Evolutionary conservation across 75 land plant genomes (phyloP).

Genomic region (Azolla pinnata): DNA sequence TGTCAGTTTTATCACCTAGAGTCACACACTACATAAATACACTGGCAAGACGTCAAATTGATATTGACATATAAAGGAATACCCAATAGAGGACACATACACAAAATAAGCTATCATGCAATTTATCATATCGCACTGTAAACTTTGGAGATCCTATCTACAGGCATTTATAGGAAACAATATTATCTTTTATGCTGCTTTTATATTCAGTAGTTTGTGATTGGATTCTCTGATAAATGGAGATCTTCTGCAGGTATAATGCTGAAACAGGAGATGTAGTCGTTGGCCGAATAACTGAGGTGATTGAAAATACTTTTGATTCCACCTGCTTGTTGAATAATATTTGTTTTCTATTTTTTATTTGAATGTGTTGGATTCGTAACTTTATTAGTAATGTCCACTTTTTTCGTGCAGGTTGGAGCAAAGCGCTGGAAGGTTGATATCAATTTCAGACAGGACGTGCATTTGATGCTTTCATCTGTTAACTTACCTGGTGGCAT

Average conservation of each 20-base stretch:
- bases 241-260: conserved; percentile 67
- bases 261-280: conserved; percentile 88
- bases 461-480: conserved; percentile 88
- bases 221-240: neutral
- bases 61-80: too few relatives aligned
- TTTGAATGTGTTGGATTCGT: neutral
- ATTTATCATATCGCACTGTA: too few relatives aligned
- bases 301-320: conserved; percentile 7
- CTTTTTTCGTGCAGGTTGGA: conserved; percentile 39
- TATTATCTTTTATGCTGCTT: too few relatives aligned
- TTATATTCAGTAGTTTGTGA: too few relatives aligned
- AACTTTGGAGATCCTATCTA: too few relatives aligned
- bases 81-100: too few relatives aligned
- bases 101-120: too few relatives aligned
- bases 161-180: too few relatives aligned
- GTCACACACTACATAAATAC: too few relatives aligned
- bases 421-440: conserved; percentile 87
- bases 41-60: too few relatives aligned
- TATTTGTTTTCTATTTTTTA: conserved; percentile 1
- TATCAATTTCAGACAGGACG: conserved; percentile 73
- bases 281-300: conserved; percentile 89
- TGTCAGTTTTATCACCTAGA: too few relatives aligned
- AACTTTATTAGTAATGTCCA: neutral
- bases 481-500: conserved; percentile 96
- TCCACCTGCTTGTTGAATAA: neutral